Evolutionary conservation across 495 filamentous ascomycete species (phyloP), one percentile per base, ranked within the genome.

Genomic region (Penicillium ochrochloron): DNA sequence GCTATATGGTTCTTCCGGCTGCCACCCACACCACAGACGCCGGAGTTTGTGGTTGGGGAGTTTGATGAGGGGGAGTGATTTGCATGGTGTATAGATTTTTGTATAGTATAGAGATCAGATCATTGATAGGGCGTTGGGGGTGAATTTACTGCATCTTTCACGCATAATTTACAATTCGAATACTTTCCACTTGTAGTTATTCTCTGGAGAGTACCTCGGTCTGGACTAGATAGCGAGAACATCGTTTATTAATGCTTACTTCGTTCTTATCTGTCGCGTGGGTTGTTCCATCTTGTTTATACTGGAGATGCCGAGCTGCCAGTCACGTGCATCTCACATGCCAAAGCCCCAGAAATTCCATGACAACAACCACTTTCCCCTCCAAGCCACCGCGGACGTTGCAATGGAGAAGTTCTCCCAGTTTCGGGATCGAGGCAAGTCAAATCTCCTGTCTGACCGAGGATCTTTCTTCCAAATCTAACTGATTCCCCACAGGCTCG

Each of bases 381-480:
- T 25, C 19, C 11, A 44, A 11, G 25, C 21, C 35, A 39, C 54
- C 48, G 50, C 25, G 34, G 35, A 48, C 42, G 42, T 54, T 31
- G 41, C 58, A 57, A 99, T 99, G 95, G 95, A 99, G 85, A 97
- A 97, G 77, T 98, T 92, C 76, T 94, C 93, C 11, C 93, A 97
- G 75, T 99, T 91, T 68, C 89, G 95, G 60, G 95, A 99, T 80
- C 86, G 92, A 86, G 95, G 95, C 90, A 82, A 66, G 80, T 73
- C 51, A 29, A 42, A 21, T 14, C 0, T 8, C 33, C 1, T 25
- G 1, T n/a, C 29, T 17, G 31, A 27, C 17, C 51, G 25, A 39
- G 15, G 27, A 11, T 58, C 12, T 10, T 3, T 33, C 9, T 9
- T 42, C 5, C 0, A 10, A 9, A n/a, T 19, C 19, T 51, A 33